These are phyloP conservation scores for Lactuca sativa DNA, from an alignment of 129 eudicot genomes.

Conservation along the genomic window DNA sequence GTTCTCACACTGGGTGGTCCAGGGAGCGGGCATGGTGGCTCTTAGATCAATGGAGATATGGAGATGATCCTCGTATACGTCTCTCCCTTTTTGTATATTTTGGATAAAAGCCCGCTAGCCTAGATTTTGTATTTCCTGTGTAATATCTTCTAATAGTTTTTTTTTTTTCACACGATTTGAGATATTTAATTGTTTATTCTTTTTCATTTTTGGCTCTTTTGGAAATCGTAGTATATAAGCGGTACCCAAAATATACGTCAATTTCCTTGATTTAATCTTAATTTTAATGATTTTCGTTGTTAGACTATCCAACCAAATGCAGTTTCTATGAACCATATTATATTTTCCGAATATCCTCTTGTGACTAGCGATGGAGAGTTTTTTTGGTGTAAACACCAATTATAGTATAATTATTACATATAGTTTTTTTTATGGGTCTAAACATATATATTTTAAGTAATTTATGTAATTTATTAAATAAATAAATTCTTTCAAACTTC, in stretches of 20 bases:
- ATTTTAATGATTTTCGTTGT: too few relatives aligned
- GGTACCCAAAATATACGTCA: not conserved
- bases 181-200: slow-evolving; percentile 19
- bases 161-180: slow-evolving; percentile 14
- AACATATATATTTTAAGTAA: too few relatives aligned
- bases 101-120: slow-evolving; percentile 17
- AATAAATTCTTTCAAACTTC: too few relatives aligned
- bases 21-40: slow-evolving; percentile 40
- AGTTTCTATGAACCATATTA: too few relatives aligned
- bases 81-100: slow-evolving; percentile 28
- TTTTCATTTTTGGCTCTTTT: slow-evolving; percentile 17
- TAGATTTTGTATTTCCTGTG: slow-evolving; percentile 21
- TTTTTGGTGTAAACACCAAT: too few relatives aligned
- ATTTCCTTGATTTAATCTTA: slow-evolving; percentile 4
- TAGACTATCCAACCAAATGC: too few relatives aligned
- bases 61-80: not conserved
- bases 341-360: too few relatives aligned
- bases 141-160: slow-evolving; percentile 26
- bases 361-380: too few relatives aligned
- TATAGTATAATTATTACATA: too few relatives aligned
- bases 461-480: too few relatives aligned
- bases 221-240: not conserved
- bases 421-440: too few relatives aligned
- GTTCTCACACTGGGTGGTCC: slow-evolving; percentile 85
- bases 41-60: not conserved